A percentile compares a stretch with the other conserved stretches of the same genome.
These are phyloP conservation scores for Cryphonectria naterciae DNA, from an alignment of 2,329 filamentous ascomycete genomes.

Conservation along the genomic window DNA sequence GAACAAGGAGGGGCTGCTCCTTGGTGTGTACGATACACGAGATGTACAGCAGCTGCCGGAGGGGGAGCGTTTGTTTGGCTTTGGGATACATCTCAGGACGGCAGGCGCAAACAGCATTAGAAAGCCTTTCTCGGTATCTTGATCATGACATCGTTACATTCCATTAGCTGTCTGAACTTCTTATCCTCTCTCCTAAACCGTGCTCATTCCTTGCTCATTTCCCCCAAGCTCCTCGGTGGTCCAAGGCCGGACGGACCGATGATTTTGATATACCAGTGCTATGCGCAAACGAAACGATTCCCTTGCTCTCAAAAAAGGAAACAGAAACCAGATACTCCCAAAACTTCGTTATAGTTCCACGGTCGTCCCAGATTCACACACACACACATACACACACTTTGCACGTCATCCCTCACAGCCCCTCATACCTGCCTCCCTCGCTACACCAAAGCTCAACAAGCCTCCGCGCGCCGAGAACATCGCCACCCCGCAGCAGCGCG, in stretches of 20 bases:
- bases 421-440: constrained; percentile 53
- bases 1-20: not conserved
- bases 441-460: constrained; percentile 73
- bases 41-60: constrained; percentile 8
- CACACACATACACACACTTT: not conserved
- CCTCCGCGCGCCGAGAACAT: constrained; percentile 67
- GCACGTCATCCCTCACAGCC: constrained; percentile 33
- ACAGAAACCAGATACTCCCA: not conserved
- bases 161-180: not conserved
- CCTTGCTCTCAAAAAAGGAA: not conserved
- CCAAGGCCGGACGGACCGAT: not conserved
- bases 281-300: not conserved
- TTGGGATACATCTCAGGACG: constrained; percentile 8
- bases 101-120: constrained; percentile 16
- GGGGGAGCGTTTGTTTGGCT: not conserved
- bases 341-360: not conserved
- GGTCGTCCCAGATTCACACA: not conserved
- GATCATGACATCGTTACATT: constrained; percentile 7
- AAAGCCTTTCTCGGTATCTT: constrained; percentile 7
- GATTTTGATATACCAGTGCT: not conserved
- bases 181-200: not conserved
- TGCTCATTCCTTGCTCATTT: not conserved
- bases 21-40: constrained; percentile 10
- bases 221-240: not conserved
- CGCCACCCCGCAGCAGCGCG: constrained; percentile 69